A percentile compares a stretch with the other conserved stretches of the same genome.
These are phyloP conservation scores for Physcomitrium patens DNA, from an alignment of 225 moss, liverwort and hornwort genomes.

Conservation along the genomic window DNA sequence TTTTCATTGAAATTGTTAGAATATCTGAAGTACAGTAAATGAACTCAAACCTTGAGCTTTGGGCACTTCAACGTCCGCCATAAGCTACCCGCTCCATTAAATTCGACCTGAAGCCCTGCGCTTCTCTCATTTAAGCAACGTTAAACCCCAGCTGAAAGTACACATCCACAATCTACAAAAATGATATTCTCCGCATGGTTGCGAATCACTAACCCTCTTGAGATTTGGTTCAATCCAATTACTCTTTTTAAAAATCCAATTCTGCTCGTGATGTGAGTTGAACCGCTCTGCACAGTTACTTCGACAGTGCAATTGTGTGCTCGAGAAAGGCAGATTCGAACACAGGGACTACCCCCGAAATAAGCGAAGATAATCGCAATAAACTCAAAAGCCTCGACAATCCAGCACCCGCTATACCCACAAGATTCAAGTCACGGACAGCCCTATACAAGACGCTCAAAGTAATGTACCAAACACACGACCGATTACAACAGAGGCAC, in stretches of 20 bases:
- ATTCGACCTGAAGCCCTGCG: conserved; percentile 45
- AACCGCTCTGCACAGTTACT: not conserved
- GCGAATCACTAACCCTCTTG: not conserved
- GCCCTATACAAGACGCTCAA: not conserved
- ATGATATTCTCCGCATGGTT: not conserved
- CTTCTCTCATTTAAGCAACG: conserved; percentile 15
- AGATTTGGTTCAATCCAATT: not conserved
- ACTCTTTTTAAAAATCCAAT: not conserved
- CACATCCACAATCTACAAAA: not conserved
- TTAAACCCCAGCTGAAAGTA: conserved; percentile 30
- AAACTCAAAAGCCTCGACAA: not conserved
- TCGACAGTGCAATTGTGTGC: not conserved
- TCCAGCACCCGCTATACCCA: not conserved
- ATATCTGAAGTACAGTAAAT: conserved; percentile 4
- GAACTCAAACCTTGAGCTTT: conserved; percentile 38
- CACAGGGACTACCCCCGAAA: not conserved
- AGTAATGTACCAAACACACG: not conserved
- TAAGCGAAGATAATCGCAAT: not conserved
- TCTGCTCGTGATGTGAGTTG: not conserved
- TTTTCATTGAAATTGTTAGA: conserved; percentile 10
- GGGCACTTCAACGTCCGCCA: conserved; percentile 37
- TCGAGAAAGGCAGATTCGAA: not conserved
- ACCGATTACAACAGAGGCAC: not conserved
- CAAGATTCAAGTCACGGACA: not conserved
- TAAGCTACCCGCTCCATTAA: conserved; percentile 22